Percentiles rank a stretch among this genome's conserved stretches.
Evolutionary conservation across 306 rosid genomes (phyloP).

Genomic region (Fragaria vesca): DNA sequence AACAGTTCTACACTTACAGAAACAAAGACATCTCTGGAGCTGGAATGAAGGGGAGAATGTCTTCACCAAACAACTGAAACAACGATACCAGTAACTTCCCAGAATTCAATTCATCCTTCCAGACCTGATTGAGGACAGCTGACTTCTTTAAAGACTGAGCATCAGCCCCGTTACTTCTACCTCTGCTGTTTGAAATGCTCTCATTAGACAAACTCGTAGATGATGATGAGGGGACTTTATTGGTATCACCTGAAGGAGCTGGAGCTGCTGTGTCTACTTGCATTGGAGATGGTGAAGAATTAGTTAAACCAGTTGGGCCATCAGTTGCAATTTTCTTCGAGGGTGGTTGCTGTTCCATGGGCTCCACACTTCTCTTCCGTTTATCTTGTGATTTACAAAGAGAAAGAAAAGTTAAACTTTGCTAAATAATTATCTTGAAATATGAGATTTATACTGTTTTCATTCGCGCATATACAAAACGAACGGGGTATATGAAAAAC

Average conservation of each 20-base stretch:
- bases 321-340: conserved; percentile 36
- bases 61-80: conserved; percentile 68
- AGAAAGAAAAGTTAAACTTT: neutral
- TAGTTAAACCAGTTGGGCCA: conserved; percentile 20
- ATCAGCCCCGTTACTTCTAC: conserved; percentile 22
- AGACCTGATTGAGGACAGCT: conserved; percentile 64
- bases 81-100: conserved; percentile 46
- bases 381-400: conserved; percentile 24
- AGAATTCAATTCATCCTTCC: conserved; percentile 74
- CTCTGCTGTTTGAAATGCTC: conserved; percentile 6
- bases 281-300: conserved; percentile 28
- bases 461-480: neutral
- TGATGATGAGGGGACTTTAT: conserved; percentile 29
- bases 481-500: neutral
- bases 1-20: conserved; percentile 27
- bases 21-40: conserved; percentile 64
- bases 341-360: conserved; percentile 29
- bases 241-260: conserved; percentile 15
- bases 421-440: neutral
- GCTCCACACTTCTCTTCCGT: conserved; percentile 33
- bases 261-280: conserved; percentile 21
- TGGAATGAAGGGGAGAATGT: conserved; percentile 56
- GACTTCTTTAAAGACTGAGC: conserved; percentile 33
- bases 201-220: conserved; percentile 12
- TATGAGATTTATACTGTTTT: neutral